Evolutionary conservation across 495 filamentous ascomycete genomes (phyloP).

Genomic region (Massariosphaeria phaeospora): DNA sequence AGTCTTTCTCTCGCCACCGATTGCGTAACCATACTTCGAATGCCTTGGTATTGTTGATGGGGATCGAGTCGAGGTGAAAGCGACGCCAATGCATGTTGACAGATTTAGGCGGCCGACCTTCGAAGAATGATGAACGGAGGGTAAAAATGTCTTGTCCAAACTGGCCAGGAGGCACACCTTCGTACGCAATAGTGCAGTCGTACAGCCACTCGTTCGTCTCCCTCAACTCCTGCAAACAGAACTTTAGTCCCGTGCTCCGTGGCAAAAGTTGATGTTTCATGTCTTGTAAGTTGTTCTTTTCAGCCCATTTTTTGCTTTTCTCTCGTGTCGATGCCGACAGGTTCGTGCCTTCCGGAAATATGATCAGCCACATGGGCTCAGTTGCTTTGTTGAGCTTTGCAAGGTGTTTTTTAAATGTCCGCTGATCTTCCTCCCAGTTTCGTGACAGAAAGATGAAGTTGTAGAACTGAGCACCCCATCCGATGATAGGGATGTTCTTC

Average conservation of each 20-base stretch:
- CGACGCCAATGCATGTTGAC: conserved; percentile 46
- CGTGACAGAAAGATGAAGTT: conserved; percentile 44
- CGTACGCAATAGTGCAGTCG: conserved; percentile 45
- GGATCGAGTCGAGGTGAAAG: conserved; percentile 39
- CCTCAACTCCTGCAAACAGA: conserved; percentile 41
- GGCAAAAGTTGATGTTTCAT: conserved; percentile 45
- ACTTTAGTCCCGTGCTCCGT: conserved; percentile 40
- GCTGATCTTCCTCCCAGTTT: conserved; percentile 41
- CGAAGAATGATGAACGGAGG: conserved; percentile 42
- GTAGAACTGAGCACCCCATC: conserved; percentile 42
- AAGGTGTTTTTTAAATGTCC: conserved; percentile 37
- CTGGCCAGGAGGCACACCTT: conserved; percentile 39
- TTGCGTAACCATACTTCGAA: conserved; percentile 43
- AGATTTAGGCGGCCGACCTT: conserved; percentile 43
- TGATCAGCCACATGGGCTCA: conserved; percentile 44
- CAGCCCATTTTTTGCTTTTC: conserved; percentile 39
- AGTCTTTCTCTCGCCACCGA: conserved; percentile 45
- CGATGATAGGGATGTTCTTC: conserved; percentile 41
- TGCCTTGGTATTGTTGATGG: conserved; percentile 37
- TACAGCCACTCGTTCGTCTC: conserved; percentile 42
- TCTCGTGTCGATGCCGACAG: conserved; percentile 36
- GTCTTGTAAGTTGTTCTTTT: conserved; percentile 40
- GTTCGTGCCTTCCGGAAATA: conserved; percentile 45
- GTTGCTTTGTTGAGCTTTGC: conserved; percentile 37
- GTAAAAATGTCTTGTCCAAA: conserved; percentile 46